phyloP scores from a whole-genome alignment of 208 protist genomes.

The Acanthamoeba culbertsoni region DNA sequence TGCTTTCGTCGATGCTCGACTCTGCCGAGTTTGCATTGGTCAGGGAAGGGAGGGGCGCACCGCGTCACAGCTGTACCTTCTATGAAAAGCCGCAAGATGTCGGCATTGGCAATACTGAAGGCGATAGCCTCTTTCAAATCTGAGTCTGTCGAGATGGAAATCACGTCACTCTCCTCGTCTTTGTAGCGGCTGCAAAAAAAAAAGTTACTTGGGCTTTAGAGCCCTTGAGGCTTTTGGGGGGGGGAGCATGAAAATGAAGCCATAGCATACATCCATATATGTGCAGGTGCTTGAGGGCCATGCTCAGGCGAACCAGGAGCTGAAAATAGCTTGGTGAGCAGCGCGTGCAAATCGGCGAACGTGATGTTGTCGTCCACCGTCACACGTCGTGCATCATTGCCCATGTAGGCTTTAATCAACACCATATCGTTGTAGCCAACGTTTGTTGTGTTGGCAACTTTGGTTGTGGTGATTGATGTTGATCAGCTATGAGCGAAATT shows the following conservation, averaged over 20 bases:
- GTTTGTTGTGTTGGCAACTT: too few relatives aligned
- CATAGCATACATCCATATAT: not conserved
- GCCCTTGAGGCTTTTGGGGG: not conserved
- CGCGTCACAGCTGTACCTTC: not conserved
- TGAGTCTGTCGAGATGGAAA: not conserved
- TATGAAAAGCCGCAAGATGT: constrained; percentile 9
- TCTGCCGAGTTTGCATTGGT: not conserved
- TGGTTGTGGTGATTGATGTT: too few relatives aligned
- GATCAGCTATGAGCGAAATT: too few relatives aligned
- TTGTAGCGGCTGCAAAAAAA: not conserved
- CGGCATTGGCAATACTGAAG: not conserved
- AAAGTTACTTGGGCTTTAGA: not conserved
- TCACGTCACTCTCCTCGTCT: not conserved
- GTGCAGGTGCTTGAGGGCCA: not conserved
- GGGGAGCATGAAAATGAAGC: not conserved
- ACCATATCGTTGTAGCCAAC: not conserved
- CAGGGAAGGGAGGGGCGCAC: not conserved
- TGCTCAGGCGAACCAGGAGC: not conserved
- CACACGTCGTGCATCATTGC: constrained; percentile 8
- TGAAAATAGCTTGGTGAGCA: not conserved
- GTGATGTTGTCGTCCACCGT: not conserved
- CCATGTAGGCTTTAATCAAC: constrained; percentile 9
- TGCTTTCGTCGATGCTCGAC: not conserved
- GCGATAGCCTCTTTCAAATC: constrained; percentile 1
- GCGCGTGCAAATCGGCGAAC: not conserved